Conservation (phyloP, 140 eudicot genomes). For the Oenanthe javanica region DNA sequence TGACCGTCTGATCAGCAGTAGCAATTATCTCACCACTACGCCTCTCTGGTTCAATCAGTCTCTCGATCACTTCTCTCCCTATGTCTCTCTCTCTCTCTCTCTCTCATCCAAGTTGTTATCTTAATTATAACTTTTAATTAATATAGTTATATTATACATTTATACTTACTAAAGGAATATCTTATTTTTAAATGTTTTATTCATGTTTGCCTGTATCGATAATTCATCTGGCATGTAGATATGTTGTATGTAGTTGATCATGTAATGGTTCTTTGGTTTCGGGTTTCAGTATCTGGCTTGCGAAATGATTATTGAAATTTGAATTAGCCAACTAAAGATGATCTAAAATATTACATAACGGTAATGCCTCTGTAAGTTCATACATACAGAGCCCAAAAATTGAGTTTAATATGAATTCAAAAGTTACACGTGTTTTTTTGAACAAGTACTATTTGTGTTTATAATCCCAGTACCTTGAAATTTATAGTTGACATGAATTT, state of each 20-base stretch:
- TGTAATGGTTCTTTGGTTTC: neutral
- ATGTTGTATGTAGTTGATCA: neutral
- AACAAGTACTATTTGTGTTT: no score
- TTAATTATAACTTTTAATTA: no score
- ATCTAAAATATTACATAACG: neutral
- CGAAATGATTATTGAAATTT: neutral
- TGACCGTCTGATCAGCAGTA: slow-evolving; percentile 22
- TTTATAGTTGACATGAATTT: no score
- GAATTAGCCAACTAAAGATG: neutral
- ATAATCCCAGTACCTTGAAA: no score
- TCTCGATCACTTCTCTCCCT: slow-evolving; percentile 94
- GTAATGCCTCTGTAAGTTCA: neutral
- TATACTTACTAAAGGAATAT: neutral
- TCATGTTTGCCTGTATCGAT: no score
- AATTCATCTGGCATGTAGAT: no score
- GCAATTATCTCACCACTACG: slow-evolving; percentile 45
- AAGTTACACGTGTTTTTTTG: no score
- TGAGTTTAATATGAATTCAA: no score
- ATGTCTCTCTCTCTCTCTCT: slow-evolving; percentile 18
- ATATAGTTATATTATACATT: neutral
- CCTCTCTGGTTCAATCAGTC: slow-evolving; percentile 79
- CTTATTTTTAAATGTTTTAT: no score
- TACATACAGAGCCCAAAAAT: no score
- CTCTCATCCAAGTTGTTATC: neutral
- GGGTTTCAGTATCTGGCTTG: neutral